Base-by-base conservation (phyloP, 768 basidiomycete species). In the Rubroboletus satanas region DNA sequence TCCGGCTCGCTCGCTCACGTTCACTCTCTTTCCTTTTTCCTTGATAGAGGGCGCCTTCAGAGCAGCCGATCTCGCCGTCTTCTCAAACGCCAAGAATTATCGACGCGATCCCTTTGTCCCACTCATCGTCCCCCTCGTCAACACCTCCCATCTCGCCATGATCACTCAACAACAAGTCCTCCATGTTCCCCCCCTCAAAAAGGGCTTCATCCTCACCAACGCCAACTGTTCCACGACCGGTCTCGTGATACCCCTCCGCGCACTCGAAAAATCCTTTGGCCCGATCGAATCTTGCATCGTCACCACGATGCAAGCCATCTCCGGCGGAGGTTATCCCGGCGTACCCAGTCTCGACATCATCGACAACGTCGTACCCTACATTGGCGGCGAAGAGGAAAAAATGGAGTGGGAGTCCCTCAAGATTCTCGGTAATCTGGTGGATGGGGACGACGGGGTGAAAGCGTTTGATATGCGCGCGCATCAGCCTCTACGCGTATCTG, bases 351-450 rank as follows among this genome's bases (percentile, higher is more conserved):
- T 99, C 53, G 97, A 98, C 72, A 91, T 98, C 70, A 64, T 97
- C 60, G 97, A 98, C 75, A 98, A 98, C 75, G 79, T 99, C 68
- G 87, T 99, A 2, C 97, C 97, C 5, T 86, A 90, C 73, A 98
- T 99, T 70, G 73, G 82, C 17, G 93, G 95, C 46, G 96, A 98
- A 67, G 90, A 93, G 64, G 97, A 98, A 68, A 99, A 98, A 71
- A 93, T 98, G 60, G 96, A 99, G 70, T 99, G 97, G 97, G 97
- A 99, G 75, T 88, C 92, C 7, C 81, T 90, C 63, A 99, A 98
- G 77, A 99, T 99, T 65, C 84, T 99, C 21, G 96, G 97, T 23
- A 93, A 87, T 3, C 63, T 98, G 53, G 64, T 76, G 3, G 75
- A 81, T 26, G 77, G 77, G 46, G 83, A 85, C 52, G 74, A 78